Percentiles rank a stretch among this genome's conserved stretches.
Evolutionary conservation across 495 filamentous ascomycete species (phyloP).

Genomic region (Aspergillus funiculosus): DNA sequence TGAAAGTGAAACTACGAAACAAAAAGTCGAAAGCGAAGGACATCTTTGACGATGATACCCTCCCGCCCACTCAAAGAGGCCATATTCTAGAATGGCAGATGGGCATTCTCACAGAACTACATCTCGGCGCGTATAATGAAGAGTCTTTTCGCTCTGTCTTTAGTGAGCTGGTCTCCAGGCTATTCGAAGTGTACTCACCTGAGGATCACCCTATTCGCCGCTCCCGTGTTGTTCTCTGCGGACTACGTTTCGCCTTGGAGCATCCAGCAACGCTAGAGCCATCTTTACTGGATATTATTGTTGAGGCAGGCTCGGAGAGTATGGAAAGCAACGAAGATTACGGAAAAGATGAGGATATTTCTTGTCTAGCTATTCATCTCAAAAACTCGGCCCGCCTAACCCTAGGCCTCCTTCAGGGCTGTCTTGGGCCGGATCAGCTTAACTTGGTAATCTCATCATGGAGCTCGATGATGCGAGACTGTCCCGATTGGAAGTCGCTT

Average conservation of each 20-base stretch:
- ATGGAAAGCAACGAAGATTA: constrained; percentile 27
- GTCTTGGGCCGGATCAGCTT: constrained; percentile 44
- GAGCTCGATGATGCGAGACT: constrained; percentile 32
- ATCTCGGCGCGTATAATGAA: constrained; percentile 23
- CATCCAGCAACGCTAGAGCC: constrained; percentile 30
- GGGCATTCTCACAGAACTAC: constrained; percentile 31
- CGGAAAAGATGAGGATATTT: constrained; percentile 51
- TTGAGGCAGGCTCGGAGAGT: constrained; percentile 33
- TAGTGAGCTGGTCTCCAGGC: constrained; percentile 25
- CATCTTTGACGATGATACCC: constrained; percentile 40
- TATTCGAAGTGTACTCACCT: constrained; percentile 39
- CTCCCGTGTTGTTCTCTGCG: constrained; percentile 38
- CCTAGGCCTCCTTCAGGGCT: constrained; percentile 47
- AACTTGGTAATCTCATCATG: constrained; percentile 38
- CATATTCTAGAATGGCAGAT: constrained; percentile 55
- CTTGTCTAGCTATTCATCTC: constrained; percentile 51
- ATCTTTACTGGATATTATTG: constrained; percentile 24
- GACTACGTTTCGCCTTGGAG: constrained; percentile 38
- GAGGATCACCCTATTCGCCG: constrained; percentile 41
- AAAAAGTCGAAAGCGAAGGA: constrained; percentile 21
- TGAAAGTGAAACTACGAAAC: constrained; percentile 39
- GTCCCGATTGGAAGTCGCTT: constrained; percentile 46
- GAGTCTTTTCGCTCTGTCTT: constrained; percentile 31
- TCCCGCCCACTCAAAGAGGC: constrained; percentile 35
- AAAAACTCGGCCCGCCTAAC: constrained; percentile 49